Evolutionary conservation across 139 green algal genomes (phyloP), one percentile per base, ranked within the genome.

Genomic region (Chlorella sp.): DNA sequence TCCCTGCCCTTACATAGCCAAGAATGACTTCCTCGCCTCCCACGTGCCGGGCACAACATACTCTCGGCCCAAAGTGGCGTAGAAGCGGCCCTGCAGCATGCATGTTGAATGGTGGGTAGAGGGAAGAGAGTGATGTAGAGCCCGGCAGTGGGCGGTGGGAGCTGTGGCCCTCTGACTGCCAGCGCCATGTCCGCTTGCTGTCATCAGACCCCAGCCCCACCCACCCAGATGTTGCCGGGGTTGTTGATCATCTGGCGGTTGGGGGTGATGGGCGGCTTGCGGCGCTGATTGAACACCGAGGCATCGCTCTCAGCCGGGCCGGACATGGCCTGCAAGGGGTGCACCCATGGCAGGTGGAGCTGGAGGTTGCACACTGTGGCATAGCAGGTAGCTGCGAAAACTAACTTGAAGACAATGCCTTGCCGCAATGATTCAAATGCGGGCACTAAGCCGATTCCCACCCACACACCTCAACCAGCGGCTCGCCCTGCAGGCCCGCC

Each of bases 1-100:
- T 60, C 67, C n/a, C 38, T 18, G 21, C 32, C 32, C 78, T 41
- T 26, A 57, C 69, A 79, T 79, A 16, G 65, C 74, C 26, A 89
- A 32, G 72, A 75, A 89, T 25, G 86, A 30, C 51, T 78, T 82
- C n/a, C 47, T 51, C 4, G 69, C 44, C 75, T 90, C 86, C 44
- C 75, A 93, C 0, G 84, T 89, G 30, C 89, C 89, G 25, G 89
- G 81, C 7, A 38, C 39, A 0, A 90, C 74, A 17, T 82, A 70
- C 30, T 55, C 20, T 5, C 56, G 55, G 23, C 63, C 47, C 75
- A 51, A 57, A 62, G 60, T 89, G 38, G 86, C 79, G 80, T 91
- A 92, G 57, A 88, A 79, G 3, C 51, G 51, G 51, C 51, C 51
- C 44, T 55, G 44, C 44, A 17, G 7, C 7, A 11, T 7, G 44